phyloP scores from a whole-genome alignment of 176 grass and related monocot species.

The Triticum monococcum region DNA sequence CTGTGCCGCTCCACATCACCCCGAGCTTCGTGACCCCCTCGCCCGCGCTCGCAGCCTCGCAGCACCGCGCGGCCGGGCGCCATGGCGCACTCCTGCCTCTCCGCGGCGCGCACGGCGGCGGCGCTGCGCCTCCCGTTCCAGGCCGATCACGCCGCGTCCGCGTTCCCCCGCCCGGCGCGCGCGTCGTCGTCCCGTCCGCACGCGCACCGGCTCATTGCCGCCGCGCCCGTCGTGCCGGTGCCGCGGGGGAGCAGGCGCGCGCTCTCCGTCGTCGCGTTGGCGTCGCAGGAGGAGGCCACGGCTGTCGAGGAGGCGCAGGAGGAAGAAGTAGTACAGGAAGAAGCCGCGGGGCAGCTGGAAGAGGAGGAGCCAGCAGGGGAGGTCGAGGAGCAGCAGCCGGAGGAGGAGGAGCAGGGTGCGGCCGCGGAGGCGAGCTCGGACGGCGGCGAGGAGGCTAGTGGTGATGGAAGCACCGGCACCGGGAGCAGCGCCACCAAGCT shows the following conservation, averaged over 20 bases:
- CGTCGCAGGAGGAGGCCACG: conserved; percentile 57
- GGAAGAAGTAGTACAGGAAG: not conserved
- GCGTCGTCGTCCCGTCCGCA: not conserved
- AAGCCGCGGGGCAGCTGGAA: not conserved
- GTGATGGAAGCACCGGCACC: not conserved
- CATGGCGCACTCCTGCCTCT: conserved; percentile 61
- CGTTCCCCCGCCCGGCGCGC: conserved; percentile 7
- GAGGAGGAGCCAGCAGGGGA: conserved; percentile 39
- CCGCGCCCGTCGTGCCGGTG: not conserved
- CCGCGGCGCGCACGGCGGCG: conserved; percentile 38
- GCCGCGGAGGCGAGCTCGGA: not conserved
- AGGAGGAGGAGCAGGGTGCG: not conserved
- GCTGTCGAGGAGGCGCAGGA: conserved; percentile 42
- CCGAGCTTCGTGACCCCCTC: no score
- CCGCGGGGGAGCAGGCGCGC: not conserved
- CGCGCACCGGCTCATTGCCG: not conserved
- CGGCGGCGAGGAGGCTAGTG: not conserved
- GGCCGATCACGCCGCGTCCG: not conserved
- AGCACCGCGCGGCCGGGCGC: not conserved
- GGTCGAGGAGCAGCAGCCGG: not conserved
- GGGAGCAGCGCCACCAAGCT: conserved; percentile 53
- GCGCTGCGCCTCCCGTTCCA: conserved; percentile 13
- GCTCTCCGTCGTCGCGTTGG: not conserved
- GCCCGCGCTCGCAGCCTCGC: no score
- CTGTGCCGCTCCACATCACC: conserved; percentile 63